A percentile compares a stretch with the other conserved stretches of the same genome.
Evolutionary conservation across 768 basidiomycete genomes (phyloP).

Genomic region (Lactarius quietus): DNA sequence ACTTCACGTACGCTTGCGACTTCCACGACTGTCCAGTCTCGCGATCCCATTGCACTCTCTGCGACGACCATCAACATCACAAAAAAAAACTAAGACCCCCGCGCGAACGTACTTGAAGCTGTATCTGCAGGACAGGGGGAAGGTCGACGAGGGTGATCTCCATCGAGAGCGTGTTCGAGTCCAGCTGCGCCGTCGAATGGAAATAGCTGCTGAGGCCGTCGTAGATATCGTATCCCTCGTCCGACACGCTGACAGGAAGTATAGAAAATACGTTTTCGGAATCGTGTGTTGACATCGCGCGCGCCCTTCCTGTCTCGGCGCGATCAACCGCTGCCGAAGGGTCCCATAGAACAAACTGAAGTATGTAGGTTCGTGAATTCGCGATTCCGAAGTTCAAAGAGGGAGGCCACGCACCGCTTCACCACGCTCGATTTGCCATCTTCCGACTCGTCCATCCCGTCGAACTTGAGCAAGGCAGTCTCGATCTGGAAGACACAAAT

Average conservation of each 20-base stretch:
- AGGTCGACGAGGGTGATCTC: conserved; percentile 81
- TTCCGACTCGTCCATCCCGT: conserved; percentile 43
- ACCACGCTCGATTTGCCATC: conserved; percentile 72
- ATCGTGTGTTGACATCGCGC: conserved; percentile 63
- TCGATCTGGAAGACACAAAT: conserved; percentile 99
- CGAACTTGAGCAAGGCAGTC: conserved; percentile 79
- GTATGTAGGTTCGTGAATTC: no score
- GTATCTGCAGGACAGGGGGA: conserved; percentile 90
- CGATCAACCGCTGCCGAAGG: conserved; percentile 57
- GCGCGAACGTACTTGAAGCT: conserved; percentile 70
- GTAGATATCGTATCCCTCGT: conserved; percentile 88
- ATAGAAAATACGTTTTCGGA: conserved; percentile 94
- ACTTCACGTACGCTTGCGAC: conserved; percentile 92
- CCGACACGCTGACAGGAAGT: conserved; percentile 87
- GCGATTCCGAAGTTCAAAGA: no score
- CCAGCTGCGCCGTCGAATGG: conserved; percentile 82
- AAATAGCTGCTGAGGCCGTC: conserved; percentile 92
- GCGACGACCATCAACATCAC: background rate
- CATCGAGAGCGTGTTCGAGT: conserved; percentile 84
- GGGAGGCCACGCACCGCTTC: conserved; percentile 59
- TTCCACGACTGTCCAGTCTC: conserved; percentile 91
- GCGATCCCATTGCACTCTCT: conserved; percentile 94
- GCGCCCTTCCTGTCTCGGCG: conserved; percentile 38
- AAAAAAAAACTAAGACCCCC: no score
- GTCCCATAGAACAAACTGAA: conserved; percentile 84